phyloP scores from a whole-genome alignment of 2,329 filamentous ascomycete genomes.

The Xylaria sp. region DNA sequence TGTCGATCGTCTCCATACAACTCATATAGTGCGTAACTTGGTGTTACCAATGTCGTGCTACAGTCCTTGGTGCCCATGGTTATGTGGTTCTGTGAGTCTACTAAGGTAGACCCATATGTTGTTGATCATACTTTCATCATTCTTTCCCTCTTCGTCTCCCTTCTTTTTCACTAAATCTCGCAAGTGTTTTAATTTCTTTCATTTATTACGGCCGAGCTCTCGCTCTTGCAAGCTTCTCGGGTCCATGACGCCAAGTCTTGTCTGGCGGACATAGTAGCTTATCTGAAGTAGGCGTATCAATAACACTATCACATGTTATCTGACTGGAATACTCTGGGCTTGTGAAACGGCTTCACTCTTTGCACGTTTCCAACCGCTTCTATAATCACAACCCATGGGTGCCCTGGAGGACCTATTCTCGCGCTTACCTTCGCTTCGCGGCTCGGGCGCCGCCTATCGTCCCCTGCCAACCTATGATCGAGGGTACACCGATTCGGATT shows the following conservation, averaged over 20 bases:
- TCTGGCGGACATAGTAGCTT: not conserved
- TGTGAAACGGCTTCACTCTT: slow-evolving; percentile 1
- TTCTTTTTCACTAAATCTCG: not conserved
- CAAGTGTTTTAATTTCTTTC: not conserved
- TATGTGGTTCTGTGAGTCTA: not conserved
- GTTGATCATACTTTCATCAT: slow-evolving; percentile 15
- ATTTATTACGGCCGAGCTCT: not conserved
- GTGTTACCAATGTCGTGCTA: slow-evolving; percentile 2
- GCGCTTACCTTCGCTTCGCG: slow-evolving; percentile 15
- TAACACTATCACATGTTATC: not conserved
- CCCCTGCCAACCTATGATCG: slow-evolving; percentile 42
- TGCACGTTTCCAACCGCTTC: not conserved
- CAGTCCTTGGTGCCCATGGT: not conserved
- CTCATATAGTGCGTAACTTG: not conserved
- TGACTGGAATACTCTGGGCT: not conserved
- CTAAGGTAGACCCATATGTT: not conserved
- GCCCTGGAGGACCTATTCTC: slow-evolving; percentile 12
- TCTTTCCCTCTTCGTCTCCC: not conserved
- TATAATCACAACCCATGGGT: slow-evolving; percentile 14
- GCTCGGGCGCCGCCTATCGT: slow-evolving; percentile 40
- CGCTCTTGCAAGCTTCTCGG: not conserved
- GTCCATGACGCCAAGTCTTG: not conserved
- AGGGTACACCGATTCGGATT: slow-evolving; percentile 35
- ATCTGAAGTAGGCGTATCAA: not conserved
- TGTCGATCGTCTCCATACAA: slow-evolving; percentile 3